Percentiles rank a stretch among this genome's conserved stretches.
These are phyloP conservation scores for Scedosporium minutisporum DNA, from an alignment of 2,329 filamentous ascomycete genomes.

Conservation along the genomic window DNA sequence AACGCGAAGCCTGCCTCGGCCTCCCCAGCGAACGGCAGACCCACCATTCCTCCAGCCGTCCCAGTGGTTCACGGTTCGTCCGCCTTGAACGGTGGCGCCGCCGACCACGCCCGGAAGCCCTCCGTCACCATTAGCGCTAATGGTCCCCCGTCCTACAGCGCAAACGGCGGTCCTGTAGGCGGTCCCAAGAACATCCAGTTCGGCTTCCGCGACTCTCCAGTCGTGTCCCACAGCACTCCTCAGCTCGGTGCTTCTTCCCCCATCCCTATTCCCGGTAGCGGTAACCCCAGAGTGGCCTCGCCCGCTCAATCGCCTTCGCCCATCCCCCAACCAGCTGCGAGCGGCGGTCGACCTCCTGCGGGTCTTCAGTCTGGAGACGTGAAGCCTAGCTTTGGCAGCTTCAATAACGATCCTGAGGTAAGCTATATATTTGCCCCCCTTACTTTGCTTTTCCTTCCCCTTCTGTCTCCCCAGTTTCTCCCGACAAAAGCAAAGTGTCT, in stretches of 20 bases:
- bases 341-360: constrained; percentile 78
- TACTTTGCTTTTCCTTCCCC: constrained; percentile 5
- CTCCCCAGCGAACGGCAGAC: constrained; percentile 79
- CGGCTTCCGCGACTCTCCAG: constrained; percentile 64
- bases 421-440: constrained; percentile 25
- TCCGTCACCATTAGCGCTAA: constrained; percentile 88
- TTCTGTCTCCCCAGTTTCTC: background rate
- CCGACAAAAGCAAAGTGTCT: constrained; percentile 6
- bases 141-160: constrained; percentile 62
- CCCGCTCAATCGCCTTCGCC: constrained; percentile 85
- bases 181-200: constrained; percentile 66
- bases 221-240: constrained; percentile 57
- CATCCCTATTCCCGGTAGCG: constrained; percentile 51
- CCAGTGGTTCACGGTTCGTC: constrained; percentile 50
- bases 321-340: constrained; percentile 77
- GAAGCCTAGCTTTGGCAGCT: constrained; percentile 71
- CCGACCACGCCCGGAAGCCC: constrained; percentile 73
- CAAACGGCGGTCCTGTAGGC: constrained; percentile 61
- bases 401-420: constrained; percentile 72
- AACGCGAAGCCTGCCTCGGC: constrained; percentile 57
- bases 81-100: constrained; percentile 57
- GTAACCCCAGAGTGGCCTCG: constrained; percentile 59
- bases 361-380: constrained; percentile 55
- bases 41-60: constrained; percentile 59
- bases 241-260: constrained; percentile 45